Evolutionary conservation across 73 alveolate species (phyloP).

Genomic region (Stentor roeselii): DNA sequence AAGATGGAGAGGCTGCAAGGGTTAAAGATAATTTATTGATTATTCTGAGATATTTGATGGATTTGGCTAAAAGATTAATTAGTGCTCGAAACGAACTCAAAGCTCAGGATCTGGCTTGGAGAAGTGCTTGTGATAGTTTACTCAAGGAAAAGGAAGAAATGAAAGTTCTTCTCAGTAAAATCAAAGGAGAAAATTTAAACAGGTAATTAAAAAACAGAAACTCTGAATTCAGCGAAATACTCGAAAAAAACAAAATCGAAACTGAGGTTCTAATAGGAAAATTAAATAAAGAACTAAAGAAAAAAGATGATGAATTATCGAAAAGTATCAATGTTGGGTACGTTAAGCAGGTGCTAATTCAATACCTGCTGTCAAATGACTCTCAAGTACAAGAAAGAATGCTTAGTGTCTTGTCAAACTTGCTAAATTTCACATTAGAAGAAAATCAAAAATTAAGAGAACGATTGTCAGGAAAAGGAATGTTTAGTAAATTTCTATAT

Average conservation of each 20-base stretch:
- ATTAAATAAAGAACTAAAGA: not conserved
- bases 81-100: constrained; percentile 10
- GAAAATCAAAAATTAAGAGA: not conserved
- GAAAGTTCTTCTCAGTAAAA: not conserved
- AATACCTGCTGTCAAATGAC: not conserved
- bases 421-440: not conserved
- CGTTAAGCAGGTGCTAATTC: constrained; percentile 12
- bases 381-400: constrained; percentile 4
- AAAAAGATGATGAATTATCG: not conserved
- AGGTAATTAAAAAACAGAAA: not conserved
- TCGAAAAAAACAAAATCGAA: no score
- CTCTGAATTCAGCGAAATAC: no score
- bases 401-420: not conserved
- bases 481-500: not conserved
- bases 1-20: constrained; percentile 5
- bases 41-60: not conserved
- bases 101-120: constrained; percentile 17
- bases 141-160: constrained; percentile 21
- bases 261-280: no score
- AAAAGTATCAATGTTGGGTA: not conserved
- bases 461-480: not conserved
- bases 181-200: not conserved
- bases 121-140: constrained; percentile 13
- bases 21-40: not conserved
- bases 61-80: not conserved